Conservation (phyloP, 2,329 filamentous ascomycete genomes). For the Beauveria pseudobassiana region DNA sequence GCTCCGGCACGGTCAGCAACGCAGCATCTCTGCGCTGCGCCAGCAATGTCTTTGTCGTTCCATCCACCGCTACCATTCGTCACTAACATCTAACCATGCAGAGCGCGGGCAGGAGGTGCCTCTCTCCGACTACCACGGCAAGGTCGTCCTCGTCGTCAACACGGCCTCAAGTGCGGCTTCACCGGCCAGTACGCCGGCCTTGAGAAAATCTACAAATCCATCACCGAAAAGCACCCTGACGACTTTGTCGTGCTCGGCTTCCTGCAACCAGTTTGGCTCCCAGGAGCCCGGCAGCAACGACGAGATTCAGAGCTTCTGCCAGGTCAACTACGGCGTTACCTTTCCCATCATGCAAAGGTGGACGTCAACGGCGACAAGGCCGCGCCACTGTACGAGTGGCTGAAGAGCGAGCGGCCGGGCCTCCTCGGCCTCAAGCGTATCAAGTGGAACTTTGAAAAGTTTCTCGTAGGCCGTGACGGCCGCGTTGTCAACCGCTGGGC, state of each 20-base stretch:
- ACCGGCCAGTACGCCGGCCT: conserved; percentile 90
- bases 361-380: conserved; percentile 87
- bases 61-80: neutral
- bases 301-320: conserved; percentile 78
- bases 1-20: neutral
- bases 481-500: conserved; percentile 82
- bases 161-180: conserved; percentile 98
- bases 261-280: conserved; percentile 89
- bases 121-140: conserved; percentile 70
- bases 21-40: neutral
- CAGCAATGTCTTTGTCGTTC: too few species aligned
- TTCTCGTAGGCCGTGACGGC: conserved; percentile 79
- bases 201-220: conserved; percentile 77
- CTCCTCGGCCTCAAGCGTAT: conserved; percentile 81
- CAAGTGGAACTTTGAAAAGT: conserved; percentile 99
- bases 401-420: conserved; percentile 68
- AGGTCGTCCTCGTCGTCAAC: conserved; percentile 94
- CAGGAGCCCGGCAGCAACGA: conserved; percentile 84
- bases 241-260: conserved; percentile 88
- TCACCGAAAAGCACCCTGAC: conserved; percentile 62
- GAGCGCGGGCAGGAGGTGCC: conserved; percentile 60
- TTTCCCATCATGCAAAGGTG: conserved; percentile 85
- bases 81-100: conserved; percentile 11
- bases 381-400: conserved; percentile 71
- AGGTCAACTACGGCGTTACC: conserved; percentile 82